Base-by-base conservation (phyloP, 495 filamentous ascomycete species). In the Aspergillus saccharolyticus region DNA sequence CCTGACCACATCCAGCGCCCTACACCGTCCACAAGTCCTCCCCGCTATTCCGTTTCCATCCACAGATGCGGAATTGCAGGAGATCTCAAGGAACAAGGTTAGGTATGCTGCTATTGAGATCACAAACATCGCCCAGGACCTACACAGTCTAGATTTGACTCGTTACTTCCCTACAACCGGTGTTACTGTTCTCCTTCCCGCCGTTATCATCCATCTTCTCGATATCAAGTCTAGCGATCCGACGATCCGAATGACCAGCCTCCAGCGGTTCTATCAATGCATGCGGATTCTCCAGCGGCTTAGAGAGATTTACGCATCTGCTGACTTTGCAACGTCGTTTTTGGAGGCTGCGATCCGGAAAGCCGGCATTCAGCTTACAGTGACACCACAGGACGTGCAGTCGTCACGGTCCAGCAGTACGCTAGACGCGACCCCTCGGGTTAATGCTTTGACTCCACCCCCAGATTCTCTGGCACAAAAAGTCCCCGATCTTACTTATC, bases 191-290 rank as follows among this genome's bases (percentile, higher is more conserved):
- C 82, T 96, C 12, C 82, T 96, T 4, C 91, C 91, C 2, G 90
- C 91, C 14, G 89, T 95, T 69, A 95, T 96, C 59, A 92, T 95
- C 54, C 90, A 96, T 65, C 78, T 96, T 18, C 81, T 96, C 3
- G 89, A 95, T 64, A 91, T 94, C 78, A 95, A 91, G 64, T 87
- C 85, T 42, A 85, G 80, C 44, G 81, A 89, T 56, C 81, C 82
- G 17, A 82, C 80, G 47, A 83, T 87, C 16, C 80, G 88, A 20
- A 81, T 84, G 57, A 73, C 82, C 33, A 88, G 86, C 55, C 76
- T 89, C 49, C 81, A 85, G 50, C 88, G 89, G 50, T 96, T 95
- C 74, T 85, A 83, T 65, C 82, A 90, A 65, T 94, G 90, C 75
- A 92, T 94, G 87, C 81, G 83, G 42, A 89, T 93, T 53, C 83